A percentile compares a stretch with the other conserved stretches of the same genome.
Evolutionary conservation across 345 rosid species (phyloP).

Genomic region (Sisymbrium altissimum): DNA sequence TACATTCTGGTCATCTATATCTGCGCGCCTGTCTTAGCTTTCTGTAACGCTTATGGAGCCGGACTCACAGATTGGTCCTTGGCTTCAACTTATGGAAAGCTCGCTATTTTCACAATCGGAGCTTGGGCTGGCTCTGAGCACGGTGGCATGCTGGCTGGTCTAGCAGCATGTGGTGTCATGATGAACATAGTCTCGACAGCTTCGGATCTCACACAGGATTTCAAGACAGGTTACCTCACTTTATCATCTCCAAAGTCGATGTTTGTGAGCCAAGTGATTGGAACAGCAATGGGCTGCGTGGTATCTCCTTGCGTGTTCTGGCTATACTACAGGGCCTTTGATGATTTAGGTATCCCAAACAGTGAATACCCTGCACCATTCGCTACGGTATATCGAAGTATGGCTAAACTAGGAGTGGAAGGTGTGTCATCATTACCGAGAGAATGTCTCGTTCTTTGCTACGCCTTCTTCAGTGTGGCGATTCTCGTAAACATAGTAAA

Average conservation of each 20-base stretch:
- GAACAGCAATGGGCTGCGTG: conserved; percentile 83
- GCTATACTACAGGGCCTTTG: conserved; percentile 74
- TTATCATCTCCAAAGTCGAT: conserved; percentile 72
- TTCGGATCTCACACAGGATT: conserved; percentile 79
- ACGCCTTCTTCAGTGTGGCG: conserved; percentile 55
- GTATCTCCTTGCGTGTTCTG: conserved; percentile 76
- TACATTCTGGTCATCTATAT: conserved; percentile 60
- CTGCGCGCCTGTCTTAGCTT: conserved; percentile 66
- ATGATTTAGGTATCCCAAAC: conserved; percentile 49
- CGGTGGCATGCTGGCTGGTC: conserved; percentile 75
- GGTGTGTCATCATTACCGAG: conserved; percentile 75
- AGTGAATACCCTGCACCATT: conserved; percentile 64
- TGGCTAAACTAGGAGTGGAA: conserved; percentile 66
- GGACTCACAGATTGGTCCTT: conserved; percentile 91
- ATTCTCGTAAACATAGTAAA: conserved; percentile 49
- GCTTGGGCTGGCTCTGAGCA: conserved; percentile 67
- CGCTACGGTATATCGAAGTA: conserved; percentile 51
- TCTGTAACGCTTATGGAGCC: conserved; percentile 81
- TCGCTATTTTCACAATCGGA: conserved; percentile 67
- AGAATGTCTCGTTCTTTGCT: conserved; percentile 62
- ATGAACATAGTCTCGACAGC: conserved; percentile 88
- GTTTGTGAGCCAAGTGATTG: conserved; percentile 76
- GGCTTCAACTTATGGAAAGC: conserved; percentile 79
- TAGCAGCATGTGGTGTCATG: conserved; percentile 88
- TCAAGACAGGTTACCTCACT: conserved; percentile 87